phyloP scores from a whole-genome alignment of 2,329 filamentous ascomycete species.

The Sclerotinia sclerotiorum region DNA sequence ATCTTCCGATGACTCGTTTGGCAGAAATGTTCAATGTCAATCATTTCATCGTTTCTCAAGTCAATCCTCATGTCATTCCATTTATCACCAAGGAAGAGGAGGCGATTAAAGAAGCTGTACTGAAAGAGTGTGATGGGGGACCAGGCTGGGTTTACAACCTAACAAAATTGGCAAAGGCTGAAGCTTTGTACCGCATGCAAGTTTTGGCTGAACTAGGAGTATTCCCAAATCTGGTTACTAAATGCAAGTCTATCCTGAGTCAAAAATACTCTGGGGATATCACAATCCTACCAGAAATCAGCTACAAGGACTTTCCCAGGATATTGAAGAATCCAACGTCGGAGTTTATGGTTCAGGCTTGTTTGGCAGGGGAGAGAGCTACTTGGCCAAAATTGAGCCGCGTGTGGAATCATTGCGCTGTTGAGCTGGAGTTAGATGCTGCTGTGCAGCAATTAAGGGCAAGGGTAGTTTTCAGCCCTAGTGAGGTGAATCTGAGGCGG shows the following conservation, averaged over 20 bases:
- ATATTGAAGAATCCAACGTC: conserved; percentile 81
- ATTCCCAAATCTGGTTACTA: conserved; percentile 75
- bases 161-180: conserved; percentile 73
- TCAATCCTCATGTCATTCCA: conserved; percentile 90
- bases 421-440: conserved; percentile 79
- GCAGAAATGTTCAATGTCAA: conserved; percentile 98
- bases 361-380: conserved; percentile 75
- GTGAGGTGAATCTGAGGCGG: conserved; percentile 39
- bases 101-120: conserved; percentile 44
- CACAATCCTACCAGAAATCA: conserved; percentile 83
- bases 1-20: conserved; percentile 84
- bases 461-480: conserved; percentile 50
- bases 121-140: conserved; percentile 35
- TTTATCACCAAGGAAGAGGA: conserved; percentile 75
- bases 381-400: conserved; percentile 90
- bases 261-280: conserved; percentile 95
- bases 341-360: conserved; percentile 81
- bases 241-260: conserved; percentile 76
- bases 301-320: conserved; percentile 68
- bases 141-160: conserved; percentile 63
- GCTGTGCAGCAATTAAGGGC: conserved; percentile 69
- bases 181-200: conserved; percentile 77
- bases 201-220: conserved; percentile 78
- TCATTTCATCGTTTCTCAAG: conserved; percentile 95
- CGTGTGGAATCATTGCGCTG: conserved; percentile 82